These are phyloP conservation scores for Flaveria trinervia DNA, from an alignment of 129 eudicot genomes.

Conservation along the genomic window DNA sequence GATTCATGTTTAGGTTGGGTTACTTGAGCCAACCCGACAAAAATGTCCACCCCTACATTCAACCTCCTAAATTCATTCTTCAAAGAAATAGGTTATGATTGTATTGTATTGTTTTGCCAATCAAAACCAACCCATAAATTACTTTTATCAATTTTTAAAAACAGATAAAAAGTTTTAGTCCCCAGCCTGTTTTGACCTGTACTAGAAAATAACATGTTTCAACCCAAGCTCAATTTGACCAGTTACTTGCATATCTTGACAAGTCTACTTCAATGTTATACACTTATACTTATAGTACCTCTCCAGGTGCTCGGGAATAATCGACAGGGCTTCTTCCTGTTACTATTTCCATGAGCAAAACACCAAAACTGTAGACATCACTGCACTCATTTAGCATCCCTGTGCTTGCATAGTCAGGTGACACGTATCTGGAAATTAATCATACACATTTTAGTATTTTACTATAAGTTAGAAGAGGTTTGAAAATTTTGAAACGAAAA, in stretches of 20 bases:
- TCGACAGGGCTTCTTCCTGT: slow-evolving; percentile 95
- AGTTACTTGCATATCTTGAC: background rate
- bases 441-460: background rate
- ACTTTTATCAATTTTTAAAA: background rate
- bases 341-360: slow-evolving; percentile 86
- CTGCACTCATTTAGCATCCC: slow-evolving; percentile 89
- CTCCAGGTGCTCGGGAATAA: slow-evolving; percentile 92
- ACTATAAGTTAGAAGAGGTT: background rate
- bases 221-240: background rate
- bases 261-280: background rate
- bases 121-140: background rate
- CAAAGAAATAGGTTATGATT: background rate
- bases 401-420: slow-evolving; percentile 95
- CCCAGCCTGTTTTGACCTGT: background rate
- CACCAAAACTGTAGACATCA: slow-evolving; percentile 93
- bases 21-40: too few species aligned
- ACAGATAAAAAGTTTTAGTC: background rate
- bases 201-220: background rate
- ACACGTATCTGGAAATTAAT: slow-evolving; percentile 61
- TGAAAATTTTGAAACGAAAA: background rate
- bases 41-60: background rate
- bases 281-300: slow-evolving; percentile 55
- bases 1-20: background rate
- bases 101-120: background rate
- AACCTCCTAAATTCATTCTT: background rate